A percentile compares a stretch with the other conserved stretches of the same genome.
These are phyloP conservation scores for Clarireedia hainanense DNA, from an alignment of 2,329 filamentous ascomycete genomes.

Conservation along the genomic window DNA sequence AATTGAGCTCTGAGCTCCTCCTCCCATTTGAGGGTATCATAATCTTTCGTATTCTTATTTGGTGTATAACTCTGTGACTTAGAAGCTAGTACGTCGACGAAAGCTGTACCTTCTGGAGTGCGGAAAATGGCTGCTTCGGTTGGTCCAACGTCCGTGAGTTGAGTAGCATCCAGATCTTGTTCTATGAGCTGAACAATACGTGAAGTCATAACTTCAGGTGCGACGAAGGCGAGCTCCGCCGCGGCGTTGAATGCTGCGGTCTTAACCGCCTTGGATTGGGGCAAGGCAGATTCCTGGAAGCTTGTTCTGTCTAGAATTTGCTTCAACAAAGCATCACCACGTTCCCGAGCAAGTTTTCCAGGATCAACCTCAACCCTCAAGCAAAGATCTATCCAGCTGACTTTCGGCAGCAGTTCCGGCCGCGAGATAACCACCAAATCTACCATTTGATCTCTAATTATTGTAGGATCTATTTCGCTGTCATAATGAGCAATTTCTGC, in stretches of 20 bases:
- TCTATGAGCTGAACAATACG: slow-evolving; percentile 67
- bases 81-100: slow-evolving; percentile 83
- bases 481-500: slow-evolving; percentile 41
- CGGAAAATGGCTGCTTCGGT: slow-evolving; percentile 90
- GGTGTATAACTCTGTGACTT: slow-evolving; percentile 63
- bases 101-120: slow-evolving; percentile 79
- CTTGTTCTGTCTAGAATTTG: slow-evolving; percentile 51
- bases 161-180: slow-evolving; percentile 61
- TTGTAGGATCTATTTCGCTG: slow-evolving; percentile 36
- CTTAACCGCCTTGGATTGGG: slow-evolving; percentile 41
- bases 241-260: slow-evolving; percentile 75
- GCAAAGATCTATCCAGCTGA: slow-evolving; percentile 85
- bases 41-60: slow-evolving; percentile 89
- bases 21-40: slow-evolving; percentile 96
- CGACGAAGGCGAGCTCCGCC: slow-evolving; percentile 88
- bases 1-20: slow-evolving; percentile 80
- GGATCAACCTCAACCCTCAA: slow-evolving; percentile 76
- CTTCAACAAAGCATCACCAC: slow-evolving; percentile 56
- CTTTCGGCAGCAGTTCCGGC: slow-evolving; percentile 65
- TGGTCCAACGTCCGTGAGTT: slow-evolving; percentile 67
- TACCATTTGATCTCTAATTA: slow-evolving; percentile 64
- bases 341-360: slow-evolving; percentile 61
- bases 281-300: slow-evolving; percentile 43
- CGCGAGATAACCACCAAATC: slow-evolving; percentile 71
- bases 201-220: slow-evolving; percentile 73